phyloP scores from a whole-genome alignment of 208 protist genomes.

The Herpetomonas tarakana region DNA sequence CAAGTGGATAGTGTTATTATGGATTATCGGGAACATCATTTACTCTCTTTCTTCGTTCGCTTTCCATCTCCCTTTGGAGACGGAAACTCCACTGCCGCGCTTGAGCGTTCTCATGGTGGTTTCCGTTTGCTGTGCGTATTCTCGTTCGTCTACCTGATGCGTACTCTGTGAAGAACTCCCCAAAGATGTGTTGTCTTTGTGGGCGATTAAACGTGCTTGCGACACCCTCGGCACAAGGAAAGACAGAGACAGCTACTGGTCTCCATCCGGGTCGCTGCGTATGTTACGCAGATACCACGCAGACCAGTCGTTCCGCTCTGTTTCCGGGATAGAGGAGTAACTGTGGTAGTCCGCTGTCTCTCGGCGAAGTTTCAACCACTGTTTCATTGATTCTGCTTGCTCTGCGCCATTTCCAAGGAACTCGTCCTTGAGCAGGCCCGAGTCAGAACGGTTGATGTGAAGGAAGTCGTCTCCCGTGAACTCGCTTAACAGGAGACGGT shows the following conservation, averaged over 20 bases:
- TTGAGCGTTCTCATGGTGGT: too few species aligned
- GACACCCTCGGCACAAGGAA: too few species aligned
- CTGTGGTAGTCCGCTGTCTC: conserved; percentile 66
- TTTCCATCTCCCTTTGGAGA: too few species aligned
- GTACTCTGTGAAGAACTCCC: too few species aligned
- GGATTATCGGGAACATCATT: too few species aligned
- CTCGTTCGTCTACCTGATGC: too few species aligned
- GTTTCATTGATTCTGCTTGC: conserved; percentile 28
- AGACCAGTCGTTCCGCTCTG: conserved; percentile 60
- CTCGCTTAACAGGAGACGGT: conserved; percentile 29
- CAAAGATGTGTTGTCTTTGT: too few species aligned
- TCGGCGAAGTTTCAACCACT: conserved; percentile 48
- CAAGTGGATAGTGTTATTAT: too few species aligned
- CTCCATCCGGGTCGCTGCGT: conserved; percentile 15
- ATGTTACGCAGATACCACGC: conserved; percentile 79
- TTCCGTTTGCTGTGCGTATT: too few species aligned
- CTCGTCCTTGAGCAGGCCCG: conserved; percentile 44
- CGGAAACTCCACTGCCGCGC: too few species aligned
- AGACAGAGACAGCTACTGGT: background rate
- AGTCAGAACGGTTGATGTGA: conserved; percentile 33
- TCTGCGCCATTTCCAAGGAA: conserved; percentile 30
- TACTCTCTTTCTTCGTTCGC: too few species aligned
- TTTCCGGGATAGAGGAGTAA: conserved; percentile 61
- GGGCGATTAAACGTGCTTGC: too few species aligned
- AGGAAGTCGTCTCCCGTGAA: conserved; percentile 33